Conservation (phyloP, 129 eudicot genomes). For the Escallonia herrerae region DNA sequence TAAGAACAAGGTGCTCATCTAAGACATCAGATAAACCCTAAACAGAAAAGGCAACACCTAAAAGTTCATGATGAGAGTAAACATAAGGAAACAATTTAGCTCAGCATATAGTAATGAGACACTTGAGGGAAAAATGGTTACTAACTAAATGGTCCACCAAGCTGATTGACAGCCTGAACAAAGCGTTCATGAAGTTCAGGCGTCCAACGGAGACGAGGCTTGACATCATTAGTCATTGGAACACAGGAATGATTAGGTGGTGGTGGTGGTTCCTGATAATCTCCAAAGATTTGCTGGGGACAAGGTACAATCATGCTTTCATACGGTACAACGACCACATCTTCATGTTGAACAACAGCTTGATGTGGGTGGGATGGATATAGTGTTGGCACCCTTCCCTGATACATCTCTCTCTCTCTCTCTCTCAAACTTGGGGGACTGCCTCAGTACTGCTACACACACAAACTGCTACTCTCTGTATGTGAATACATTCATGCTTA, state of each 20-base stretch:
- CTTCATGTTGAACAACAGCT: neutral
- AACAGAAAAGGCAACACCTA: neutral
- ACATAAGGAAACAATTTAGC: neutral
- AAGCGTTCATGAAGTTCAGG: constrained; percentile 27
- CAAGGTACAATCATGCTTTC: neutral
- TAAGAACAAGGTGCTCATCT: neutral
- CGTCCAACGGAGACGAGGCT: constrained; percentile 28
- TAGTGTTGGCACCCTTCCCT: neutral
- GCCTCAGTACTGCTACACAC: neutral
- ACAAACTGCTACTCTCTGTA: neutral
- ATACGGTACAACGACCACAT: neutral
- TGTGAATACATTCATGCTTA: neutral
- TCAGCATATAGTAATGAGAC: neutral
- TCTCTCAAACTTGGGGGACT: neutral
- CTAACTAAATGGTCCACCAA: constrained; percentile 25
- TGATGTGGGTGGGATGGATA: neutral
- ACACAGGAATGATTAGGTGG: neutral
- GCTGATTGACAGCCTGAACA: constrained; percentile 19
- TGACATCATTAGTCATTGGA: constrained; percentile 3
- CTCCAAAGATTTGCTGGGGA: too few relatives aligned
- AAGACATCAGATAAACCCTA: neutral
- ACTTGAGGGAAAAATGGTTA: neutral
- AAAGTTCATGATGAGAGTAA: too few relatives aligned
- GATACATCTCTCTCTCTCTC: neutral
- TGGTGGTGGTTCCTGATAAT: neutral